Evolutionary conservation across 805 yeast genomes (phyloP).

Genomic region (Brettanomyces nanus): DNA sequence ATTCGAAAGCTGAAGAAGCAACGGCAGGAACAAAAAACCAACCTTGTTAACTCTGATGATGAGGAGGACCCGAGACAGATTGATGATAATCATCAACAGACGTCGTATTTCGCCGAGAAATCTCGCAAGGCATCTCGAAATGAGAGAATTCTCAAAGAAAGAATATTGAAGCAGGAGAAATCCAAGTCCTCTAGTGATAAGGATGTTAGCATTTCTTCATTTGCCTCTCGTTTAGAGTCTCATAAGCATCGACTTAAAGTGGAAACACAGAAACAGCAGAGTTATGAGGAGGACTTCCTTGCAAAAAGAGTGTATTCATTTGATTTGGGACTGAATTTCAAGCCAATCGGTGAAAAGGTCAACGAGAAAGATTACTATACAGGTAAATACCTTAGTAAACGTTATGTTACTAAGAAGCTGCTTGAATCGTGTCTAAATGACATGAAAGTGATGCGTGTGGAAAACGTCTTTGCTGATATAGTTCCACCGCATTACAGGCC

Average conservation of each 20-base stretch:
- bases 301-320: constrained; percentile 33
- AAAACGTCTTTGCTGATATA: constrained; percentile 56
- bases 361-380: constrained; percentile 41
- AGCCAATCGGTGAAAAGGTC: constrained; percentile 20
- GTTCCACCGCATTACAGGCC: constrained; percentile 59
- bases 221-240: constrained; percentile 10
- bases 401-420: constrained; percentile 35
- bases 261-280: constrained; percentile 16
- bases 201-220: neutral
- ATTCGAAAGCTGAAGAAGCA: constrained; percentile 14
- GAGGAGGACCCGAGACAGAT: constrained; percentile 20
- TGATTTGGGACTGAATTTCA: constrained; percentile 16
- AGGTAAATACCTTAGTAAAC: constrained; percentile 31
- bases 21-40: constrained; percentile 10
- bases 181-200: neutral
- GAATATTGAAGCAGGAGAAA: constrained; percentile 2
- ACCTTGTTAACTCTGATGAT: constrained; percentile 20
- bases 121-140: constrained; percentile 2
- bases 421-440: constrained; percentile 35
- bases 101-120: constrained; percentile 11
- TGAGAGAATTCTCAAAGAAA: constrained; percentile 9
- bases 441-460: constrained; percentile 48
- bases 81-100: constrained; percentile 8
- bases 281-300: constrained; percentile 21
- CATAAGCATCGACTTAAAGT: constrained; percentile 8